Percentiles rank a stretch among this genome's conserved stretches.
Evolutionary conservation across 1,139 yeast species (phyloP).

Genomic region (Zygoascus hellenicus): DNA sequence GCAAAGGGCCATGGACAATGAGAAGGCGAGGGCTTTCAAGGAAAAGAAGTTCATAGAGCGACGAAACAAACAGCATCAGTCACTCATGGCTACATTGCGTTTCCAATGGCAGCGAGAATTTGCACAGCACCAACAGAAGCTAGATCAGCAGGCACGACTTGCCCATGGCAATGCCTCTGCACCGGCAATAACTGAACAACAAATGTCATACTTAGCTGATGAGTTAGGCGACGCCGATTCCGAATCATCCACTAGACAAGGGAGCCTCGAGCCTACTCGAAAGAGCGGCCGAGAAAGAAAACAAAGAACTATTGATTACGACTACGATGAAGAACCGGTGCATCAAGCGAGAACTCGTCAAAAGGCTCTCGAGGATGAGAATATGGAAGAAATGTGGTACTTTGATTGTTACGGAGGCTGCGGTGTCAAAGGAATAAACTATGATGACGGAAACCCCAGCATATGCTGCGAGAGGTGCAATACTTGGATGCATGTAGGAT

Average conservation of each 20-base stretch:
- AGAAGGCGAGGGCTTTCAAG: not conserved
- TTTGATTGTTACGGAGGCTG: constrained; percentile 37
- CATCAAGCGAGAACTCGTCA: constrained; percentile 7
- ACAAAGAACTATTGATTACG: constrained; percentile 1
- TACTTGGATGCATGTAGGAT: constrained; percentile 40
- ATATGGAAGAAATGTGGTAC: constrained; percentile 32
- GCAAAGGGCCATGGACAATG: constrained; percentile 7
- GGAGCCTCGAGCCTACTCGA: constrained; percentile 4
- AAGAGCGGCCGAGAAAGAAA: constrained; percentile 9
- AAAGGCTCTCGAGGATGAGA: constrained; percentile 10
- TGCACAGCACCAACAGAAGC: constrained; percentile 11
- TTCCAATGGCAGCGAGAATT: constrained; percentile 8
- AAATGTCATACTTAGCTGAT: not conserved
- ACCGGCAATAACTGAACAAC: no score
- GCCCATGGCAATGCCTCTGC: no score
- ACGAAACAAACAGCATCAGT: constrained; percentile 11
- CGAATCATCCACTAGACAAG: constrained; percentile 4
- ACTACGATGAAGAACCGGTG: constrained; percentile 6
- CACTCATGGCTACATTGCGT: constrained; percentile 10
- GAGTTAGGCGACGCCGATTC: not conserved
- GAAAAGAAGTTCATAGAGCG: constrained; percentile 7
- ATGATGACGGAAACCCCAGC: constrained; percentile 37
- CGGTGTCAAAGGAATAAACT: constrained; percentile 37
- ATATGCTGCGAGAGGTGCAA: constrained; percentile 38
- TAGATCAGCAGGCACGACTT: not conserved